phyloP scores from a whole-genome alignment of 1,284 basidiomycete species.

The Malassezia arunalokei region DNA sequence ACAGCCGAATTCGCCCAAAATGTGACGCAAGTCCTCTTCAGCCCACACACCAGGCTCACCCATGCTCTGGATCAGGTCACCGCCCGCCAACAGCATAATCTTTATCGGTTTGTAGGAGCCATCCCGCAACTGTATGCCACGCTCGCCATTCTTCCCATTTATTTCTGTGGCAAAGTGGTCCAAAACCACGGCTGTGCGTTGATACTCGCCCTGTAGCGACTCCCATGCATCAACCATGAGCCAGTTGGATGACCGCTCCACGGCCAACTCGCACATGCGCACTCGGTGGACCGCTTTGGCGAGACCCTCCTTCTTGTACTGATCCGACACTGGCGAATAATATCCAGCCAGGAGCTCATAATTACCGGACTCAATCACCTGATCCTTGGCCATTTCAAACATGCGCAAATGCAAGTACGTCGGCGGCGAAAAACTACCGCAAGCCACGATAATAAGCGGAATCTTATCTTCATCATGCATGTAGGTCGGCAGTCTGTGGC shows the following conservation, averaged over 20 bases:
- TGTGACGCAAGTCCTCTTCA: constrained; percentile 87
- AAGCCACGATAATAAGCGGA: constrained; percentile 49
- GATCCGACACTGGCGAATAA: constrained; percentile 65
- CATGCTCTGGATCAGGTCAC: constrained; percentile 94
- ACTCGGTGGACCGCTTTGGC: constrained; percentile 43
- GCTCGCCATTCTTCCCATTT: constrained; percentile 53
- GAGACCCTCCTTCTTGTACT: constrained; percentile 44
- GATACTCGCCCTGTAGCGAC: constrained; percentile 75
- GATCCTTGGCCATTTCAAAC: constrained; percentile 97
- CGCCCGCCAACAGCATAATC: constrained; percentile 90
- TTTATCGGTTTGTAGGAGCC: constrained; percentile 45
- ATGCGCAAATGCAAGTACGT: constrained; percentile 61
- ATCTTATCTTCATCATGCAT: constrained; percentile 43
- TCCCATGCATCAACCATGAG: constrained; percentile 94
- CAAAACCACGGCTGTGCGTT: constrained; percentile 85
- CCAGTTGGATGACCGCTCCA: constrained; percentile 46
- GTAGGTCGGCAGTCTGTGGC: constrained; percentile 35
- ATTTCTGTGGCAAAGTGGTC: constrained; percentile 91
- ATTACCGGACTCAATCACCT: constrained; percentile 76
- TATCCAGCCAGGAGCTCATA: constrained; percentile 89
- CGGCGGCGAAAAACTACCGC: constrained; percentile 53
- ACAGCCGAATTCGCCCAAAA: constrained; percentile 82
- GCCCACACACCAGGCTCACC: constrained; percentile 98
- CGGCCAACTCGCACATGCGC: constrained; percentile 46
- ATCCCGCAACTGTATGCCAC: constrained; percentile 32